phyloP scores from a whole-genome alignment of 257 asterid genomes.

The Verbascum thapsus region DNA sequence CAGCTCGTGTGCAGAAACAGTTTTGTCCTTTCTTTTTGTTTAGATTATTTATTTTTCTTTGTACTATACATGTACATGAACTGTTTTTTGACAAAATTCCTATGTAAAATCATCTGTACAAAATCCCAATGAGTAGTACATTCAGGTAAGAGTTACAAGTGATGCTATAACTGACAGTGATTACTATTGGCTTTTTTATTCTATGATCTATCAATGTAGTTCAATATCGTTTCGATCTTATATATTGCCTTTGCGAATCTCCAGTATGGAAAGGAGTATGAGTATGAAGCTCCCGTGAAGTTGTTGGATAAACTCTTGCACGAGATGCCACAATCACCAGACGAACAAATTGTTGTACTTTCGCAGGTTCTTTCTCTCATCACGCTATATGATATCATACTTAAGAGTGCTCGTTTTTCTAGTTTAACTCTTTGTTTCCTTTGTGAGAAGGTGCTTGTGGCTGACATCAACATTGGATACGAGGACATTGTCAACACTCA shows the following conservation, averaged over 20 bases:
- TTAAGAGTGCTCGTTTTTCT: slow-evolving; percentile 19
- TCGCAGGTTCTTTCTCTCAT: slow-evolving; percentile 70
- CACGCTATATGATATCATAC: slow-evolving; percentile 4
- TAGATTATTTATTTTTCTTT: too few species aligned
- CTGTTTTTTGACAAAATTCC: not conserved
- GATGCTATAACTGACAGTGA: too few species aligned
- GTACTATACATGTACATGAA: not conserved
- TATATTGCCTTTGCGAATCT: slow-evolving; percentile 25
- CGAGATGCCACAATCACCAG: slow-evolving; percentile 75
- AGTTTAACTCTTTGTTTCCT: slow-evolving; percentile 26
- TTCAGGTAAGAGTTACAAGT: too few species aligned
- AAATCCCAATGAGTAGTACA: slow-evolving; percentile 11
- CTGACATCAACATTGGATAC: slow-evolving; percentile 92
- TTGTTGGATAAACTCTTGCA: slow-evolving; percentile 89
- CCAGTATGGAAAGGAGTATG: slow-evolving; percentile 93
- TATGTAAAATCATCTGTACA: not conserved
- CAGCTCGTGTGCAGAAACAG: too few species aligned
- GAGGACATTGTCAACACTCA: slow-evolving; percentile 97
- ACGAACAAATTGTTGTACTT: slow-evolving; percentile 90
- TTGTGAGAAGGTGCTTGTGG: slow-evolving; percentile 79
- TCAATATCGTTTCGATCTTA: slow-evolving; percentile 17
- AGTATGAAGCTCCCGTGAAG: slow-evolving; percentile 91
- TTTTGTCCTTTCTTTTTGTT: too few species aligned
- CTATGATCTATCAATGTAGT: too few species aligned
- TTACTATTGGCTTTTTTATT: too few species aligned